Conservation (phyloP, 495 filamentous ascomycete genomes). For the Aspergillus coremiiformis region DNA sequence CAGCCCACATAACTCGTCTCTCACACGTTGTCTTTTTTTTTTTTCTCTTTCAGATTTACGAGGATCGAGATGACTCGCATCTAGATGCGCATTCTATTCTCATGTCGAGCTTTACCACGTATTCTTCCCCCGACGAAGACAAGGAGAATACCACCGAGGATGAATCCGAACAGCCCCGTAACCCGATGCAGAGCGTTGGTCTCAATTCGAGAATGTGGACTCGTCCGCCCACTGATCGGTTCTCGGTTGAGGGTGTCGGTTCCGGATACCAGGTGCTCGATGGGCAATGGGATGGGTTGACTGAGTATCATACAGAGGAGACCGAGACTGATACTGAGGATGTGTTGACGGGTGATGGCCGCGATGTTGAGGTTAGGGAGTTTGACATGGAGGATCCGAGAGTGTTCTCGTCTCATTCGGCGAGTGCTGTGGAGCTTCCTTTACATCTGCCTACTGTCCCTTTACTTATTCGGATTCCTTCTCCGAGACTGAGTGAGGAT, state of each 20-base stretch:
- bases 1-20: not conserved
- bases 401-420: not conserved
- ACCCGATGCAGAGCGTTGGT: too few species aligned
- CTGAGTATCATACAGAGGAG: too few species aligned
- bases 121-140: conserved; percentile 8
- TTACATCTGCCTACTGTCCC: not conserved
- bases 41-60: conserved; percentile 16
- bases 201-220: not conserved
- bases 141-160: conserved; percentile 7
- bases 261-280: too few species aligned
- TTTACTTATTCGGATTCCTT: not conserved
- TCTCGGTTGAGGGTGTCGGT: not conserved
- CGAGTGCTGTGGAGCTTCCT: not conserved
- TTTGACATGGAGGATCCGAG: not conserved
- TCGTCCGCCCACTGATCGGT: not conserved
- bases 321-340: not conserved
- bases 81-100: not conserved
- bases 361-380: not conserved
- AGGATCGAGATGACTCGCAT: conserved; percentile 9
- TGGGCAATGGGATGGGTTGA: too few species aligned
- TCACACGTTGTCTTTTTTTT: too few species aligned
- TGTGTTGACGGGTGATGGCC: not conserved
- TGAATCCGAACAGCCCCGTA: not conserved
- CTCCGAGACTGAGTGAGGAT: not conserved
- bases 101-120: not conserved